phyloP scores from a whole-genome alignment of 1,284 basidiomycete species.

The Sphagnurus paluster region DNA sequence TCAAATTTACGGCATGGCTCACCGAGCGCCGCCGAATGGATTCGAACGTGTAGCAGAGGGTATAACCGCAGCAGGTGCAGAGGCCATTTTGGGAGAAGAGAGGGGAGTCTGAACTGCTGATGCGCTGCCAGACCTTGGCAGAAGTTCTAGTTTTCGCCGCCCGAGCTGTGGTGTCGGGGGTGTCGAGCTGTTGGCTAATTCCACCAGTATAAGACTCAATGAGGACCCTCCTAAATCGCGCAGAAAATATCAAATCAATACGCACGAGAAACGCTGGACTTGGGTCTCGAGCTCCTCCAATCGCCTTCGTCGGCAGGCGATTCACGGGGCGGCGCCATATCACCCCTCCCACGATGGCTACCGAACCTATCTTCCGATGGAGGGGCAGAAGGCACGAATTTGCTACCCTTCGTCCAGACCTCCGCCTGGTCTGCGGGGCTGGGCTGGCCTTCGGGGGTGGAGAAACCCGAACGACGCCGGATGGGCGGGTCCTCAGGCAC shows the following conservation, averaged over 20 bases:
- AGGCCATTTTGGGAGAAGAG: conserved; percentile 70
- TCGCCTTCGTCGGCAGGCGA: conserved; percentile 50
- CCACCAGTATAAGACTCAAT: conserved; percentile 9
- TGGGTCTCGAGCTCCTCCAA: conserved; percentile 57
- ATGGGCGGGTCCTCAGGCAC: conserved; percentile 42
- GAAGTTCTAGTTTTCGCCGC: conserved; percentile 80
- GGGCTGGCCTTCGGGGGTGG: conserved; percentile 44
- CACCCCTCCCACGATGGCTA: conserved; percentile 46
- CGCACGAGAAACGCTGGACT: conserved; percentile 64
- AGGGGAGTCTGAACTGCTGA: conserved; percentile 71
- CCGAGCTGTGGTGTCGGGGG: conserved; percentile 77
- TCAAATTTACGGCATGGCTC: no score
- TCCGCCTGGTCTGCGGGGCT: conserved; percentile 77
- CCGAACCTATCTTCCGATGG: conserved; percentile 51
- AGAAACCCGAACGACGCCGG: conserved; percentile 60
- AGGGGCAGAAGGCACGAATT: conserved; percentile 58
- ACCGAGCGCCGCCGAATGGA: conserved; percentile 90
- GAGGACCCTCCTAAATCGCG: conserved; percentile 14
- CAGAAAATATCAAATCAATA: conserved; percentile 7
- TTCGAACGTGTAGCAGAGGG: conserved; percentile 50
- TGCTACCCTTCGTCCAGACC: conserved; percentile 69
- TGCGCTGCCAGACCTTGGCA: conserved; percentile 68
- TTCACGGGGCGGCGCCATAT: conserved; percentile 53
- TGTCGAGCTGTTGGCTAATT: conserved; percentile 66
- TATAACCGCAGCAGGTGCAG: conserved; percentile 40